Conservation (phyloP, 352 stramenopile species). For the Aphanomyces invadans region DNA sequence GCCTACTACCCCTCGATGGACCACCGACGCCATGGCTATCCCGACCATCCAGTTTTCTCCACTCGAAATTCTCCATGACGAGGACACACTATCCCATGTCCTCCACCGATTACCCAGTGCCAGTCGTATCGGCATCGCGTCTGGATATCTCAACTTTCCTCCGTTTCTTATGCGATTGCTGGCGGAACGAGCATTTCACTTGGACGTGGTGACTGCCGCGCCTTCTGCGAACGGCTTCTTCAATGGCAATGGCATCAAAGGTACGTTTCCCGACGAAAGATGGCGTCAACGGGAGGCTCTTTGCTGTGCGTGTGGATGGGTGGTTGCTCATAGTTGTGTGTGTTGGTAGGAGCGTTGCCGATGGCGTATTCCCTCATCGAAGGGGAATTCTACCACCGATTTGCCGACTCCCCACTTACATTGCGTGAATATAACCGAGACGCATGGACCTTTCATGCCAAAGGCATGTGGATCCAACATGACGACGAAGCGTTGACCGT, state of each 20-base stretch:
- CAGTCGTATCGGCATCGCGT: constrained; percentile 54
- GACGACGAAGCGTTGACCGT: constrained; percentile 38
- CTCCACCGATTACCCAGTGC: constrained; percentile 37
- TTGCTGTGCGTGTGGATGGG: background rate
- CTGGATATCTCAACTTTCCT: constrained; percentile 76
- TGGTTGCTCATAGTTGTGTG: background rate
- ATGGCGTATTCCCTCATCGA: constrained; percentile 82
- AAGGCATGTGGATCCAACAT: constrained; percentile 68
- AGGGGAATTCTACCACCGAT: constrained; percentile 60
- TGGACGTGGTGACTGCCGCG: constrained; percentile 61
- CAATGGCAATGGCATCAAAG: constrained; percentile 55
- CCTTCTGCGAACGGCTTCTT: constrained; percentile 70
- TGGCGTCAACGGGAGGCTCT: too few species aligned
- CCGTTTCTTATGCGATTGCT: constrained; percentile 52
- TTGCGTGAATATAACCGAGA: constrained; percentile 62
- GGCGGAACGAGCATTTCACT: constrained; percentile 32
- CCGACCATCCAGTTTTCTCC: constrained; percentile 70
- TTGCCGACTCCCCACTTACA: constrained; percentile 27
- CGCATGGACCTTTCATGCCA: constrained; percentile 75
- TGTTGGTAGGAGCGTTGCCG: constrained; percentile 38
- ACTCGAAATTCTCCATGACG: constrained; percentile 47
- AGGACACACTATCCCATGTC: constrained; percentile 43
- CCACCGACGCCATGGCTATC: constrained; percentile 45
- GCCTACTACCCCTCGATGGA: constrained; percentile 22
- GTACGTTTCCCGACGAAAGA: too few species aligned